These are phyloP conservation scores for Epichloe festucae DNA, from an alignment of 2,329 filamentous ascomycete genomes.

Conservation along the genomic window DNA sequence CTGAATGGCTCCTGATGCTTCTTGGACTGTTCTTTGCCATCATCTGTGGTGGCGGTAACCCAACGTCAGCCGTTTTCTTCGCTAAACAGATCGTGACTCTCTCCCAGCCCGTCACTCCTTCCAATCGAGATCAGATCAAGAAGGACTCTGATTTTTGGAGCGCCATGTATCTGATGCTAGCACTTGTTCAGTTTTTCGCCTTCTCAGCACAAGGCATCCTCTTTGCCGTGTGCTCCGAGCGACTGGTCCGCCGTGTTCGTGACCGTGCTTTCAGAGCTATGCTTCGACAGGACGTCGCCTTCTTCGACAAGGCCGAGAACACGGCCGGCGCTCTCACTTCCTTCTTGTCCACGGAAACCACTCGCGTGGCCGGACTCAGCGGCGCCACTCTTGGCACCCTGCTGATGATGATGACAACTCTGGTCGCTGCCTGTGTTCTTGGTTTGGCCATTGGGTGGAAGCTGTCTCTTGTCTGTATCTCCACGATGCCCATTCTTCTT, in stretches of 20 bases:
- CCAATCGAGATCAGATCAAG: slow-evolving; percentile 43
- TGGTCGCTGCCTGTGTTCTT: slow-evolving; percentile 59
- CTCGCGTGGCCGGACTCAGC: slow-evolving; percentile 75
- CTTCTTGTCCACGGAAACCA: slow-evolving; percentile 81
- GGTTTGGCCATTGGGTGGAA: slow-evolving; percentile 77
- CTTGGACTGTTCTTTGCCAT: slow-evolving; percentile 60
- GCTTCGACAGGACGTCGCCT: slow-evolving; percentile 83
- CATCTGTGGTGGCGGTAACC: slow-evolving; percentile 72
- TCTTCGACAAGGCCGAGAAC: slow-evolving; percentile 84
- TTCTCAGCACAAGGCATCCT: slow-evolving; percentile 56
- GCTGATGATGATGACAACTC: slow-evolving; percentile 65
- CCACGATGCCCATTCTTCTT: slow-evolving; percentile 64
- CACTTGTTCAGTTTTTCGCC: slow-evolving; percentile 56
- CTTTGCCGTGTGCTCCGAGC: slow-evolving; percentile 79
- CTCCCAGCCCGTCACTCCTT: slow-evolving; percentile 36
- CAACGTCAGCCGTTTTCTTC: slow-evolving; percentile 59
- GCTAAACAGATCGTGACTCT: slow-evolving; percentile 73
- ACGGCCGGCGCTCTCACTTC: slow-evolving; percentile 78
- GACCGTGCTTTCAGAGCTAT: slow-evolving; percentile 74
- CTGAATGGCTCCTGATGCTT: slow-evolving; percentile 60
- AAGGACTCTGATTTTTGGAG: slow-evolving; percentile 74
- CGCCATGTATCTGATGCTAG: slow-evolving; percentile 79
- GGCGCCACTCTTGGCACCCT: slow-evolving; percentile 81
- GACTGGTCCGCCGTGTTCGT: slow-evolving; percentile 70
- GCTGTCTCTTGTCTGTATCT: slow-evolving; percentile 67